Evolutionary conservation across 2,329 filamentous ascomycete genomes (phyloP).

Genomic region (Aspergillus luchuensis): DNA sequence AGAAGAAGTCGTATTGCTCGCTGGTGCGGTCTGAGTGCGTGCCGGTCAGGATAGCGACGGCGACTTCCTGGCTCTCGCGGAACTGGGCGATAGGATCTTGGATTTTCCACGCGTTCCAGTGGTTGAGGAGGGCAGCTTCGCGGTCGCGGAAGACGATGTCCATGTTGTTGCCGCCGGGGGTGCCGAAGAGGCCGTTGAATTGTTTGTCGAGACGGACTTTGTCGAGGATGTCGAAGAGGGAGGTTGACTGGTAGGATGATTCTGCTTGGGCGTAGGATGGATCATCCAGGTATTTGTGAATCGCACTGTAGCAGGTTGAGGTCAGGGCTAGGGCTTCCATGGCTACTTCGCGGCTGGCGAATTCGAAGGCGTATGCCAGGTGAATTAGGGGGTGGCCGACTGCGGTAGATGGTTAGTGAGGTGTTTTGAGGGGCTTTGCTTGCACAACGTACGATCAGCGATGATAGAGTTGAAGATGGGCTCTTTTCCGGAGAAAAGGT

Average conservation of each 20-base stretch:
- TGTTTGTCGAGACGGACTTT: slow-evolving; percentile 68
- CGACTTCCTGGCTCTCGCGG: slow-evolving; percentile 64
- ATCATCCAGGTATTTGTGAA: slow-evolving; percentile 69
- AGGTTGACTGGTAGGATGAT: slow-evolving; percentile 60
- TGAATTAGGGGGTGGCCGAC: slow-evolving; percentile 94
- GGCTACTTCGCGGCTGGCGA: slow-evolving; percentile 79
- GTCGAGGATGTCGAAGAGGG: slow-evolving; percentile 70
- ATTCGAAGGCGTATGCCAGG: slow-evolving; percentile 88
- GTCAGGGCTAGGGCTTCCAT: slow-evolving; percentile 83
- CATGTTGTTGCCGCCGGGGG: slow-evolving; percentile 64
- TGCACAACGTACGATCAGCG: slow-evolving; percentile 65
- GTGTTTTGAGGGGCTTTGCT: not conserved
- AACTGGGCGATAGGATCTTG: slow-evolving; percentile 73
- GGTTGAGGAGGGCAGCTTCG: slow-evolving; percentile 72
- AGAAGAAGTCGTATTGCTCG: slow-evolving; percentile 76
- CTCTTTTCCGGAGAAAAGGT: slow-evolving; percentile 66
- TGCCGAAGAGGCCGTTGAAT: slow-evolving; percentile 67
- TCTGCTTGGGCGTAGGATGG: slow-evolving; percentile 65
- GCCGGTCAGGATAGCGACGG: slow-evolving; percentile 48
- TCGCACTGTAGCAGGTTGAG: slow-evolving; percentile 58
- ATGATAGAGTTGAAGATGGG: slow-evolving; percentile 81
- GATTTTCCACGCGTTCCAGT: slow-evolving; percentile 88
- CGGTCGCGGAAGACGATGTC: slow-evolving; percentile 67
- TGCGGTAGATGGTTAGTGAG: slow-evolving; percentile 35
- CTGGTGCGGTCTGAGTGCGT: slow-evolving; percentile 27